Evolutionary conservation across 331 rosid genomes (phyloP), one percentile per base, ranked within the genome.

Genomic region (Quercus tomentella): DNA sequence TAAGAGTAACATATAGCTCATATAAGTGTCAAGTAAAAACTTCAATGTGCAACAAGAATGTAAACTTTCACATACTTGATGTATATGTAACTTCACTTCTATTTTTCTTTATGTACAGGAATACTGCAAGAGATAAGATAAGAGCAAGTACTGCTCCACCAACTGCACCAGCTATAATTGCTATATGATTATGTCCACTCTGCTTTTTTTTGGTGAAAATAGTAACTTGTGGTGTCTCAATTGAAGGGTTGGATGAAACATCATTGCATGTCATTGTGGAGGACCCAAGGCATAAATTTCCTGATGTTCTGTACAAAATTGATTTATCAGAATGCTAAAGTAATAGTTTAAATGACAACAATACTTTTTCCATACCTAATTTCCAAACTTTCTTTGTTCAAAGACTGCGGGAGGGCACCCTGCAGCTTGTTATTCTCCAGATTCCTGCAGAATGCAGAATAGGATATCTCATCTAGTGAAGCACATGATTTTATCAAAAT

Each of bases 151-250:
- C 77, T 77, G 87, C 84, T 82, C 93, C 95, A 54, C 90, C 92
- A 77, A 83, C 83, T 66, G 82, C 84, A 74, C 91, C 85, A 49
- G 90, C 81, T 78, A 88, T 81, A 58, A 89, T 74, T 60, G 86
- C 84, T 76, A 89, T 73, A 80, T 61, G 89, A 68, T 25, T 75
- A 62, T 83, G 87, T 74, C 70, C 78, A 23, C 49, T 79, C 79
- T 82, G 87, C 85, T 85, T 82, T 84, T 62, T 87, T 76, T 43
- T 71, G 66, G 89, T 80, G 78, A 94, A 31, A 77, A 88, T 65
- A 49, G 91, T 94, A 16, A 91, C 85, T 88, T 92, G 94, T 28
- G 98, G 98, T 22, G 94, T 73, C 84, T 90, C 97, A 85, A 91
- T 86, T 65, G 97, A 81, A 72, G 94, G 87, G 85, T 69, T 81